Conservation (phyloP, 2,329 filamentous ascomycete species). For the Phyllosticta citribraziliensis region DNA sequence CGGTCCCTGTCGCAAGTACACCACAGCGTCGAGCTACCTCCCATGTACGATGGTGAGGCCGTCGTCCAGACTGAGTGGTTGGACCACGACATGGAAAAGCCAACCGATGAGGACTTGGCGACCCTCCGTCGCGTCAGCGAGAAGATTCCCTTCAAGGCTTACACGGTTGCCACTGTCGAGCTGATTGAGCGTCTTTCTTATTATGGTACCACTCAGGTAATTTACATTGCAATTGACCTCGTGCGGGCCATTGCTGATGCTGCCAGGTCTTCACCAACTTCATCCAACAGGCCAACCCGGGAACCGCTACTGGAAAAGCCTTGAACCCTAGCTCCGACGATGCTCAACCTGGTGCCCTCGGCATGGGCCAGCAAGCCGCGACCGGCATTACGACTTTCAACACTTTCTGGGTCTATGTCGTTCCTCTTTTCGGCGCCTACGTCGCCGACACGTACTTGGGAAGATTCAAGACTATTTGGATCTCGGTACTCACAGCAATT, state of each 20-base stretch:
- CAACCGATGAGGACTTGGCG: slow-evolving; percentile 25
- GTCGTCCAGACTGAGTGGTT: slow-evolving; percentile 25
- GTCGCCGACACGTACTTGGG: slow-evolving; percentile 52
- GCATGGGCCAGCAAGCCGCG: slow-evolving; percentile 44
- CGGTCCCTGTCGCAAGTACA: slow-evolving; percentile 19
- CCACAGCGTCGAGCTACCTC: slow-evolving; percentile 17
- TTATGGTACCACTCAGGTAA: slow-evolving; percentile 22
- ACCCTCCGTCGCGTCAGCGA: slow-evolving; percentile 27
- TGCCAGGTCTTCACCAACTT: slow-evolving; percentile 28
- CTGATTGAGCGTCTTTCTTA: slow-evolving; percentile 30
- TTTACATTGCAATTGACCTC: not conserved
- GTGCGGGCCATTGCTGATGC: not conserved
- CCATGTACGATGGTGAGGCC: slow-evolving; percentile 29
- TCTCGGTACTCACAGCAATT: slow-evolving; percentile 50
- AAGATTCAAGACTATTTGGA: slow-evolving; percentile 50
- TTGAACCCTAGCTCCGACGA: slow-evolving; percentile 18
- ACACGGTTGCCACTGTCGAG: slow-evolving; percentile 30
- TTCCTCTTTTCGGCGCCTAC: slow-evolving; percentile 50
- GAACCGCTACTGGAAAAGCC: slow-evolving; percentile 23
- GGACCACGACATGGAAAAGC: slow-evolving; percentile 15
- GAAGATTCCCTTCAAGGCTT: slow-evolving; percentile 25
- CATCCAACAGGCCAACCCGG: slow-evolving; percentile 23
- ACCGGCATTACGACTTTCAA: slow-evolving; percentile 45
- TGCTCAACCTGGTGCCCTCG: slow-evolving; percentile 41
- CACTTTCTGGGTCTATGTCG: slow-evolving; percentile 47